These are phyloP conservation scores for Leccinum variicolor DNA, from an alignment of 768 basidiomycete genomes.

Conservation along the genomic window DNA sequence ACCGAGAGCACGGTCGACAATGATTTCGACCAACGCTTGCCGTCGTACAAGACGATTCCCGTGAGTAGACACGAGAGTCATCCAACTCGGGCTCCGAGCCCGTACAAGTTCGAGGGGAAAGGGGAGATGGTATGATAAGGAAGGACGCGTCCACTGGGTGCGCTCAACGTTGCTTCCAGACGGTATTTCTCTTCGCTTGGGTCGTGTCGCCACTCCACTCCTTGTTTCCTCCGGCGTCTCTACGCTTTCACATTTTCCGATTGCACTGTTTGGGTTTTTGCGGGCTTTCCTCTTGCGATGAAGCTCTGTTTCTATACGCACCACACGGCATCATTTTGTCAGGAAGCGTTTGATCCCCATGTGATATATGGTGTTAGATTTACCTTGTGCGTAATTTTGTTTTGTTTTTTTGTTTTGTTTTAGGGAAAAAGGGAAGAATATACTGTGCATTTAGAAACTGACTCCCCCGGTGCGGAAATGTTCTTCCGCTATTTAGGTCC, in stretches of 20 bases:
- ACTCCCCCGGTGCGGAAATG: too few relatives aligned
- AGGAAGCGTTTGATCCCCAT: not conserved
- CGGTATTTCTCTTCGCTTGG: too few relatives aligned
- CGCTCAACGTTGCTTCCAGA: too few relatives aligned
- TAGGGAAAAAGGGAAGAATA: not conserved
- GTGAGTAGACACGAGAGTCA: not conserved
- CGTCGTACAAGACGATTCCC: not conserved
- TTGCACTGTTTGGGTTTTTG: not conserved
- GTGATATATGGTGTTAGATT: not conserved
- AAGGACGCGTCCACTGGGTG: not conserved
- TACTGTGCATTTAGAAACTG: not conserved
- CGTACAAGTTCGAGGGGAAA: not conserved
- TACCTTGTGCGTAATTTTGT: not conserved
- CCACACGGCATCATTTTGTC: not conserved
- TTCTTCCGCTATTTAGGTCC: not conserved
- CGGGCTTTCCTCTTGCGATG: not conserved
- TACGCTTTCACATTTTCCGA: not conserved
- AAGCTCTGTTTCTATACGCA: not conserved
- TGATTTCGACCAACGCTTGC: not conserved
- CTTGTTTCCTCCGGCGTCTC: not conserved
- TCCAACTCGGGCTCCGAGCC: not conserved
- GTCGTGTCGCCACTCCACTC: too few relatives aligned
- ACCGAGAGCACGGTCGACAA: not conserved
- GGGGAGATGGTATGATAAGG: not conserved
- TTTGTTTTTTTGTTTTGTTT: too few relatives aligned